phyloP scores from a whole-genome alignment of 2,329 filamentous ascomycete genomes.

The Aspergillus neoniger region DNA sequence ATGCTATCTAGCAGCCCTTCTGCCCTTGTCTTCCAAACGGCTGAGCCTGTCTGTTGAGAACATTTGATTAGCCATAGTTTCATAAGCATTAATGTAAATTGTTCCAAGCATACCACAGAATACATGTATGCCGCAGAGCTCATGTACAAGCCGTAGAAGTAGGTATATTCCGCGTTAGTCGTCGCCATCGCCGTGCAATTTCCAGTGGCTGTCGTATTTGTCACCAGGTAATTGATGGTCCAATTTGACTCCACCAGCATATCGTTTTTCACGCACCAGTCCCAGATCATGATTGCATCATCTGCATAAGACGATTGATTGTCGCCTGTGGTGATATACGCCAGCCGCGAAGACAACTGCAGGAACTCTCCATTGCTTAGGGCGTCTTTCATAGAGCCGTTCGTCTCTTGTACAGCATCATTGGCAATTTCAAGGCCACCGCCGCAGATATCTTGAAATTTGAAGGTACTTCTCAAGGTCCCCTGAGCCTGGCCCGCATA shows the following conservation, averaged over 20 bases:
- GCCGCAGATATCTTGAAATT: not conserved
- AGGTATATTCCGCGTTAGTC: not conserved
- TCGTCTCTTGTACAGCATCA: rapidly evolving
- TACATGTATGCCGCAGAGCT: not conserved
- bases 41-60: not conserved
- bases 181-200: not conserved
- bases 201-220: not conserved
- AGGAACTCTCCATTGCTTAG: not conserved
- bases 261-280: not conserved
- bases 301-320: not conserved
- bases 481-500: not conserved
- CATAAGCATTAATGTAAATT: no score
- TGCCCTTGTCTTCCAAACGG: not conserved
- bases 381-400: not conserved
- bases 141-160: not conserved
- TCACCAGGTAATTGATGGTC: not conserved
- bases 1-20: not conserved
- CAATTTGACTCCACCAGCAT: not conserved
- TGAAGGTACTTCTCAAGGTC: not conserved
- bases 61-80: not conserved
- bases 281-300: not conserved
- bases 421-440: not conserved
- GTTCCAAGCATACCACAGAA: no score
- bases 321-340: not conserved
- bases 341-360: not conserved